phyloP scores from a whole-genome alignment of 192 early-diverging fungal genomes.

The Coemansia sp. region DNA sequence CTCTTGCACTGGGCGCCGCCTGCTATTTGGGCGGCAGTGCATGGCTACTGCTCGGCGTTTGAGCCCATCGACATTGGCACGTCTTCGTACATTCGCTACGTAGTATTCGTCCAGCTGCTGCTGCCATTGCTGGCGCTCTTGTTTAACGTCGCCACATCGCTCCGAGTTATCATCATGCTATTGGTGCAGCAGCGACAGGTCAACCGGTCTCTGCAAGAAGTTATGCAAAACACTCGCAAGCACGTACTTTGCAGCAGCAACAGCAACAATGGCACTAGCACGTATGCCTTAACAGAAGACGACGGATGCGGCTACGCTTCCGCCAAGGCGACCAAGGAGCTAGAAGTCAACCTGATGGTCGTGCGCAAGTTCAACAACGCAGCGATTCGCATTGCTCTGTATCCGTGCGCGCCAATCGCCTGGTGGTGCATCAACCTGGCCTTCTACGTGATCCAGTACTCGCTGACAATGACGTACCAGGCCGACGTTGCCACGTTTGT shows the following conservation, averaged over 20 bases:
- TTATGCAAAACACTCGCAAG: conserved; percentile 3
- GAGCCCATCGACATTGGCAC: conserved; percentile 15
- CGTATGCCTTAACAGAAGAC: not conserved
- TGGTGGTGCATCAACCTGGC: conserved; percentile 19
- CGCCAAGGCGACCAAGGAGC: conserved; percentile 14
- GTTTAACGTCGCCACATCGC: conserved; percentile 29
- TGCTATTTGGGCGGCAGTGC: conserved; percentile 11
- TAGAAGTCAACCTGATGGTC: conserved; percentile 16
- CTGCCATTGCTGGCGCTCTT: conserved; percentile 26
- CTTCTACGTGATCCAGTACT: conserved; percentile 28
- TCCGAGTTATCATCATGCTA: conserved; percentile 18
- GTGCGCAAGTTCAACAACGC: conserved; percentile 34
- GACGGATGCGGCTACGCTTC: not conserved
- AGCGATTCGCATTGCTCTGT: conserved; percentile 44
- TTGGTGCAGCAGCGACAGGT: conserved; percentile 26
- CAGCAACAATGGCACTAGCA: not conserved
- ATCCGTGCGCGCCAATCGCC: conserved; percentile 25
- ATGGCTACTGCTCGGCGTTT: conserved; percentile 20
- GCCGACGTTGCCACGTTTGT: conserved; percentile 10
- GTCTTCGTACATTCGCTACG: conserved; percentile 13
- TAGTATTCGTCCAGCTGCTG: conserved; percentile 11
- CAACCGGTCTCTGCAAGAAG: conserved; percentile 11
- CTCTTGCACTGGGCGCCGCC: conserved; percentile 17
- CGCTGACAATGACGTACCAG: conserved; percentile 20
- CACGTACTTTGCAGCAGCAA: not conserved